Conservation (phyloP, 768 basidiomycete genomes). For the Clavulina sp. region DNA sequence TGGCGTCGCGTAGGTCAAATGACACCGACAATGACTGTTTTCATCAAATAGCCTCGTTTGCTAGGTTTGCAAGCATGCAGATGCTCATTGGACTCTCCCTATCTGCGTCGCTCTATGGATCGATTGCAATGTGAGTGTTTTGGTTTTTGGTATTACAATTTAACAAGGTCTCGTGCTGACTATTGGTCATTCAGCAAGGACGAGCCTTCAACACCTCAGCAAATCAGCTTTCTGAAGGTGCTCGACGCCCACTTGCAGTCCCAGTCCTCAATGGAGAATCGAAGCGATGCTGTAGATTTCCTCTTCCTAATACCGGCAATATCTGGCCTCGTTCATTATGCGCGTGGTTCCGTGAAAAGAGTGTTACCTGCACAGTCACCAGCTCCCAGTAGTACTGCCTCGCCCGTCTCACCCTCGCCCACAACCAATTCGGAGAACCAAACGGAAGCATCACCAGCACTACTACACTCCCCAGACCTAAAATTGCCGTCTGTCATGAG, state of each 20-base stretch:
- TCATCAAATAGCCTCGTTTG: background rate
- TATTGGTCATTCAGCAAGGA: slow-evolving; percentile 26
- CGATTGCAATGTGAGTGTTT: slow-evolving; percentile 39
- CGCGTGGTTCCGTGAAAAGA: slow-evolving; percentile 32
- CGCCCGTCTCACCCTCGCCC: background rate
- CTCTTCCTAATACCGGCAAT: slow-evolving; percentile 45
- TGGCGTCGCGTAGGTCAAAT: slow-evolving; percentile 43
- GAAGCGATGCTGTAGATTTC: slow-evolving; percentile 5
- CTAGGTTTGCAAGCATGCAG: slow-evolving; percentile 49
- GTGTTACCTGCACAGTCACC: slow-evolving; percentile 13
- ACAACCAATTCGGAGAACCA: slow-evolving; percentile 6
- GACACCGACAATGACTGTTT: background rate
- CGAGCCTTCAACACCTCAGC: slow-evolving; percentile 67
- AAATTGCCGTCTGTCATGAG: slow-evolving; percentile 62
- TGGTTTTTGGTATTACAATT: background rate
- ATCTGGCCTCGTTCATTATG: slow-evolving; percentile 41
- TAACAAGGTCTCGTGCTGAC: background rate
- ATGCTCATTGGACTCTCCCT: slow-evolving; percentile 42
- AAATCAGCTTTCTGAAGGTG: slow-evolving; percentile 74
- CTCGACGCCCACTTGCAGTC: slow-evolving; percentile 64
- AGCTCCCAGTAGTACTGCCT: background rate
- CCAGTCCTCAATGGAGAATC: slow-evolving; percentile 2
- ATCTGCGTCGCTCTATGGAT: slow-evolving; percentile 40
- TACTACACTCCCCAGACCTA: slow-evolving; percentile 30
- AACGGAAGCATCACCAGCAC: background rate